Percentiles rank a stretch among this genome's conserved stretches.
Evolutionary conservation across 2,329 filamentous ascomycete species (phyloP).

Genomic region (Aspergillus fijiensis): DNA sequence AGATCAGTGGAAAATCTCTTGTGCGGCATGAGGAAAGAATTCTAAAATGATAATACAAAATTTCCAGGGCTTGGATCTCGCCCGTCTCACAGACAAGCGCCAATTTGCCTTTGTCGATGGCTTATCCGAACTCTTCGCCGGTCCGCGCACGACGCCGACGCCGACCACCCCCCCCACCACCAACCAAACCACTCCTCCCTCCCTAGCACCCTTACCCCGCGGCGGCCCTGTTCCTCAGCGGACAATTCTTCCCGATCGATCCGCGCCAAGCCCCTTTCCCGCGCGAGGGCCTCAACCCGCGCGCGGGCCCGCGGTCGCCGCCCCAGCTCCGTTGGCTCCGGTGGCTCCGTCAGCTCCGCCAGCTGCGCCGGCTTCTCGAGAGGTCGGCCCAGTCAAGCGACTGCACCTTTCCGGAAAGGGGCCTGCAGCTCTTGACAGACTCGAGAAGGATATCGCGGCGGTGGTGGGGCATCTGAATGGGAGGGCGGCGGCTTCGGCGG

Average conservation of each 20-base stretch:
- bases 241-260: conserved; percentile 30
- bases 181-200: conserved; percentile 14
- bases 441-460: conserved; percentile 37
- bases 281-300: conserved; percentile 21
- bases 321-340: conserved; percentile 18
- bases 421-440: conserved; percentile 28
- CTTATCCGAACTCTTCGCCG: conserved; percentile 58
- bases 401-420: conserved; percentile 33
- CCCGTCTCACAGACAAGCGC: conserved; percentile 56
- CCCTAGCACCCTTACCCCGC: conserved; percentile 9
- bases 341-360: conserved; percentile 18
- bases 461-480: conserved; percentile 33
- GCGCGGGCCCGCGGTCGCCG: conserved; percentile 9
- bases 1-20: neutral
- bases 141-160: conserved; percentile 4
- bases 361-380: conserved; percentile 12
- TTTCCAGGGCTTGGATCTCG: conserved; percentile 67
- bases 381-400: conserved; percentile 25
- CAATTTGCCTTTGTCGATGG: conserved; percentile 76
- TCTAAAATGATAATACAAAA: neutral
- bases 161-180: conserved; percentile 6
- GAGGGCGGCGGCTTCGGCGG: conserved; percentile 16
- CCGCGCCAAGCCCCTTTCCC: conserved; percentile 24
- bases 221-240: conserved; percentile 18
- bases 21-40: neutral